Base-by-base conservation (phyloP, 352 stramenopile species). In the Phytopythium cucurbitacearum region DNA sequence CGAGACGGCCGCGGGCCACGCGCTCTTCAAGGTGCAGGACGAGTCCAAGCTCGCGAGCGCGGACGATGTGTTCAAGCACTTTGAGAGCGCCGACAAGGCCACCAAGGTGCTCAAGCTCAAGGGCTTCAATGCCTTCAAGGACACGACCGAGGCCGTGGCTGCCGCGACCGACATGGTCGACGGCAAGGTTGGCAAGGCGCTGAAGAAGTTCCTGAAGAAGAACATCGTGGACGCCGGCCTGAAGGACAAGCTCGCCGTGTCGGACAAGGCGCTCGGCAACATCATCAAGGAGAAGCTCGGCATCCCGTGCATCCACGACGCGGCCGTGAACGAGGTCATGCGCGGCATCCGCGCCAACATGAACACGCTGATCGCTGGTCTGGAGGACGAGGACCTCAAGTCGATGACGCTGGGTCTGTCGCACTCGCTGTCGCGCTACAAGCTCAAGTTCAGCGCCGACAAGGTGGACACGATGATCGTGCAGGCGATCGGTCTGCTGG, bases 391-490 rank as follows among this genome's bases (percentile, higher is more conserved):
- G 42, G 94, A 91, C 69, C 78, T 97, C 54, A 94, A 88, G 76
- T 92, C 93, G n/a, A 99, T 99, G 97, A 96, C 96, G 59, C 86
- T 99, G 9, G 97, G 97, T 78, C 79, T 99, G n/a, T 98, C 90
- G 60, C 97, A 99, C 87, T 96, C 76, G 9, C 85, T 99, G 7
- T 98, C 88, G 46, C 87, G 97, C 49, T 99, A 99, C 82, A 99
- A 99, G 85, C 89, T 99, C 66, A 99, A 99, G 86, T 99, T 99
- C 61, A 98, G 86, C 57, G 94, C 97, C 9, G 97, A 99, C 72
- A 99, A 99, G 84, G 87, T 99, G 9, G 98, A 99, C 85, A 99
- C 96, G 36, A 99, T 99, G 98, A 98, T 99, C 50, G 95, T 99
- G 53, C 98, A 99, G 85, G 97, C 98, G 11, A 99, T 99, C 50